A percentile compares a stretch with the other conserved stretches of the same genome.
These are phyloP conservation scores for Agroathelia rolfsii DNA, from an alignment of 1,284 basidiomycete genomes.

Conservation along the genomic window DNA sequence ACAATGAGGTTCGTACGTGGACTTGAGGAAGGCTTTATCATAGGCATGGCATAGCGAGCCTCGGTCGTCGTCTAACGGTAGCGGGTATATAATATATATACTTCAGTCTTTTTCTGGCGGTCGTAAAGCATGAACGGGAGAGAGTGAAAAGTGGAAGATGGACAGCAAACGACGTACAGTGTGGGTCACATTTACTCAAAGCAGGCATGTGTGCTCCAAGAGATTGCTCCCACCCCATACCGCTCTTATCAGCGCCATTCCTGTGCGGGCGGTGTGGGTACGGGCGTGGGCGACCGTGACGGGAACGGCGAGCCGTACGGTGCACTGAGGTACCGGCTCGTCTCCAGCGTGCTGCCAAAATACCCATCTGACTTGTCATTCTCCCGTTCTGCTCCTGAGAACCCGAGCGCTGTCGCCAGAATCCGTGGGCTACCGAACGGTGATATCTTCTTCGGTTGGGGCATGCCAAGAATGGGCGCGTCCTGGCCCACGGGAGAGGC, in stretches of 20 bases:
- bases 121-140: too few relatives aligned
- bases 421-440: conserved; percentile 41
- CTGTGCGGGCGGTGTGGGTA: conserved; percentile 22
- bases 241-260: conserved; percentile 12
- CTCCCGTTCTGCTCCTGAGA: conserved; percentile 21
- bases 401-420: conserved; percentile 36
- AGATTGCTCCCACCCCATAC: too few relatives aligned
- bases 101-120: too few relatives aligned
- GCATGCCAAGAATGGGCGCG: conserved; percentile 48
- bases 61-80: too few relatives aligned
- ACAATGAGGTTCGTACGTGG: too few relatives aligned
- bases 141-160: too few relatives aligned
- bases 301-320: conserved; percentile 61
- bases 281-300: conserved; percentile 48
- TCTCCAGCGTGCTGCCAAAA: conserved; percentile 42
- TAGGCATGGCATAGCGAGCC: too few relatives aligned
- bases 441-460: conserved; percentile 33
- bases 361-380: conserved; percentile 17
- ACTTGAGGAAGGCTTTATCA: too few relatives aligned
- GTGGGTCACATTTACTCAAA: too few relatives aligned
- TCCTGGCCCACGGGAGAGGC: conserved; percentile 42
- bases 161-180: too few relatives aligned
- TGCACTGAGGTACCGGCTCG: conserved; percentile 46
- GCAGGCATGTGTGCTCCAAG: too few relatives aligned
- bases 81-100: too few relatives aligned